phyloP scores from a whole-genome alignment of 2,329 filamentous ascomycete genomes.

The Elsinoe australis region DNA sequence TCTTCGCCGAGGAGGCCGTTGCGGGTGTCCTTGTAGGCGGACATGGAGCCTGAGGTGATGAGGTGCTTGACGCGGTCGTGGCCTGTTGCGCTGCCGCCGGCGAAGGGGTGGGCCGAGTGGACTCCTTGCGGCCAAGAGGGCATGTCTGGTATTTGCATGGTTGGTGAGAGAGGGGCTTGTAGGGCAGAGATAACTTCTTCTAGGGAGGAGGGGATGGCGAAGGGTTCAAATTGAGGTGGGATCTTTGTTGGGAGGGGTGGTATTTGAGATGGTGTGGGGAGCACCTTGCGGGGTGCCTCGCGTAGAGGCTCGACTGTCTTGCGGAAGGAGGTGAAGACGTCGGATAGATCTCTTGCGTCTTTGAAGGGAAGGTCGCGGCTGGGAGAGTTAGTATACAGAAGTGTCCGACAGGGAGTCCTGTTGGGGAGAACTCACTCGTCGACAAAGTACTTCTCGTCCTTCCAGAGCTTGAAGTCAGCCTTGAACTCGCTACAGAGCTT shows the following conservation, averaged over 20 bases:
- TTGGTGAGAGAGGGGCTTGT: conserved; percentile 48
- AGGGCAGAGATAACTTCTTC: conserved; percentile 50
- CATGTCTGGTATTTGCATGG: conserved; percentile 44
- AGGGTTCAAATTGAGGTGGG: conserved; percentile 54
- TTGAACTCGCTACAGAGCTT: conserved; percentile 46
- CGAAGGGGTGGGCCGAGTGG: conserved; percentile 57
- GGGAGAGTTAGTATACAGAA: too few species aligned
- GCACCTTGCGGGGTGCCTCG: conserved; percentile 50
- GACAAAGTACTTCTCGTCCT: conserved; percentile 70
- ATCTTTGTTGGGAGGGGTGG: conserved; percentile 52
- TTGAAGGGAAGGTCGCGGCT: conserved; percentile 60
- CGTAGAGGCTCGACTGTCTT: conserved; percentile 66
- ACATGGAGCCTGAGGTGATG: conserved; percentile 53
- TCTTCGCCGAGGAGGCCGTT: conserved; percentile 64
- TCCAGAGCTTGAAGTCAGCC: conserved; percentile 57
- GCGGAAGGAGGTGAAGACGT: conserved; percentile 67
- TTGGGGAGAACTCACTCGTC: conserved; percentile 61
- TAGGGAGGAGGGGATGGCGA: conserved; percentile 52
- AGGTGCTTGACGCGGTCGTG: conserved; percentile 54
- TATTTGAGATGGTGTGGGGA: conserved; percentile 50
- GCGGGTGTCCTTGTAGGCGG: conserved; percentile 59
- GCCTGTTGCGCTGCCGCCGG: conserved; percentile 58
- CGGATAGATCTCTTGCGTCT: conserved; percentile 54
- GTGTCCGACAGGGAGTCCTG: too few species aligned
- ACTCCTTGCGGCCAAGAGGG: conserved; percentile 48